Base-by-base conservation (phyloP, 2,329 filamentous ascomycete genomes). In the Akanthomyces uredinophilus region DNA sequence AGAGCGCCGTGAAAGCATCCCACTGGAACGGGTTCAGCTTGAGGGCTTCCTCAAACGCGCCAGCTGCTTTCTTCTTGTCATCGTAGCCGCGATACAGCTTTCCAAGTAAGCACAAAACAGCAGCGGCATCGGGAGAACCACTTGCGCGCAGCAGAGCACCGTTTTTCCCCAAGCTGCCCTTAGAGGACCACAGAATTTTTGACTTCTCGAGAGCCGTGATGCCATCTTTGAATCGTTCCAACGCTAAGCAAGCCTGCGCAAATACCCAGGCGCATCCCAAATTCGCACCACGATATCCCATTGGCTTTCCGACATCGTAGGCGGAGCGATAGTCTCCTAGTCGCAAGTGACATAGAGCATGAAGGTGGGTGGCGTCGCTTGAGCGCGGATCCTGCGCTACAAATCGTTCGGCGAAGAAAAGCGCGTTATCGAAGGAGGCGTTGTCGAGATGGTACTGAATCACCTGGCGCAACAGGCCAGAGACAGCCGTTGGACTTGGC, bases 11-110 rank as follows among this genome's bases (percentile, higher is more conserved):
- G 70, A 98, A 98, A 0, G 94, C 93, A 79, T 99, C 95, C 95
- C 95, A 99, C 85, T 96, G 95, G 75, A 98, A 94, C 1, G 95
- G 93, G 70, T 98, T 99, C 60, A 87, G 75, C 75, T 93, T 96
- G 69, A 99, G 78, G 6, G 93, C 87, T 64, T 96, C 92, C 67
- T 96, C 92, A 71, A 95, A 98, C 73, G 86, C 92, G 66, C 90
- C 85, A 18, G 94, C 87, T 8, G 95, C 93, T 74, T 91, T 92
- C 68, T 89, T 89, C 70, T 90, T 90, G 69, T 91, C 83, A 68
- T 96, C 90, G 68, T 95, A 88, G 2, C 85, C 91, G 54, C 89
- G 86, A 78, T 92, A 94, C 32, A 99, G 80, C 75, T 96, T 96
- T 29, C 92, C 95, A 35, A 96, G 81, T 43, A 99, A 78, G 69